These are phyloP conservation scores for Ceratopteris richardii DNA, from an alignment of 75 land plant genomes.

Conservation along the genomic window DNA sequence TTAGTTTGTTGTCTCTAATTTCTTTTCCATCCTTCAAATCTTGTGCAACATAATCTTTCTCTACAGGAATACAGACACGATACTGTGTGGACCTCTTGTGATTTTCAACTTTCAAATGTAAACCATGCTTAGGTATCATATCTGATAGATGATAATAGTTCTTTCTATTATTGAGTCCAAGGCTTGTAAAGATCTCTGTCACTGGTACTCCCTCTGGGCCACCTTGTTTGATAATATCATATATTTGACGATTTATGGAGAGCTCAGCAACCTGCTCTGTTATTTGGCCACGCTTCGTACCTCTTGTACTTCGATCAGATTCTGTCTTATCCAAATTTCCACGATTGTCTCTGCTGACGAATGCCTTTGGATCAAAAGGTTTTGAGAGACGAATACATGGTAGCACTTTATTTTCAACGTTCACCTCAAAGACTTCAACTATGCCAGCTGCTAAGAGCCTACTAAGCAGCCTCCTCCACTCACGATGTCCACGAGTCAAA, in stretches of 20 bases:
- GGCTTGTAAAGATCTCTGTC: constrained; percentile 59
- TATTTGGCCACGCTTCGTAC: constrained; percentile 44
- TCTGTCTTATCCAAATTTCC: constrained; percentile 29
- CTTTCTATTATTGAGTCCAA: constrained; percentile 69
- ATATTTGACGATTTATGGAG: constrained; percentile 73
- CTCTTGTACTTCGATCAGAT: constrained; percentile 26
- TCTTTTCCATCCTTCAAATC: too few species aligned
- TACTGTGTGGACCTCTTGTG: constrained; percentile 50
- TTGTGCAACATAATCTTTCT: background rate
- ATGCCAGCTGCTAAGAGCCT: constrained; percentile 63
- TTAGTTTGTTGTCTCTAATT: too few species aligned
- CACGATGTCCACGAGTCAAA: constrained; percentile 49
- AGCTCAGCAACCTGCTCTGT: constrained; percentile 79
- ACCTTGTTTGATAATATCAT: constrained; percentile 67
- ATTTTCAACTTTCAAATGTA: constrained; percentile 52
- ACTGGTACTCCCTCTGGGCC: constrained; percentile 67
- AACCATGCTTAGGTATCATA: constrained; percentile 58
- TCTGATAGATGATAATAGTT: constrained; percentile 43
- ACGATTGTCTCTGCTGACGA: constrained; percentile 33
- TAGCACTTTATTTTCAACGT: constrained; percentile 59
- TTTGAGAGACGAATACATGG: constrained; percentile 67
- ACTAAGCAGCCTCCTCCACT: constrained; percentile 74
- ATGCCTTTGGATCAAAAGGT: constrained; percentile 41
- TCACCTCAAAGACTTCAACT: constrained; percentile 53
- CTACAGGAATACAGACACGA: constrained; percentile 54